phyloP scores from a whole-genome alignment of 805 yeast genomes.

The Sungouiella thailandica region DNA sequence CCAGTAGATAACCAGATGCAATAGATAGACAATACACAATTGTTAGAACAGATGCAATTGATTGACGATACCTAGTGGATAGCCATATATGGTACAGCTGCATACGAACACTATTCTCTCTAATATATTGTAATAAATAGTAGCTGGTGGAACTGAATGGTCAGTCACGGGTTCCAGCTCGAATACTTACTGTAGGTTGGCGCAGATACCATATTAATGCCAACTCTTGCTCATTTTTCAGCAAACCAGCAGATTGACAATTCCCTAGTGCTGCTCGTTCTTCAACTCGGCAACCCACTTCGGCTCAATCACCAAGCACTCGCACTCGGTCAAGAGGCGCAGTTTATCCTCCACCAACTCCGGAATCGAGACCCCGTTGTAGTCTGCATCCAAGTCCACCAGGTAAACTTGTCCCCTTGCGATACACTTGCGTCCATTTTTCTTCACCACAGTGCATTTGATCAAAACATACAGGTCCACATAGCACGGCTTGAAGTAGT shows the following conservation, averaged over 20 bases:
- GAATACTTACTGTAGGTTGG: too few relatives aligned
- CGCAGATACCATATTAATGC: too few relatives aligned
- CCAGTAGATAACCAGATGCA: too few relatives aligned
- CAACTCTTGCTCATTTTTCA: constrained; percentile 3
- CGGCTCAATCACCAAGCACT: constrained; percentile 39
- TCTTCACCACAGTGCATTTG: constrained; percentile 27
- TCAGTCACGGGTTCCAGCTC: too few relatives aligned
- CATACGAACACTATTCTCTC: too few relatives aligned
- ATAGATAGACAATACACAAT: too few relatives aligned
- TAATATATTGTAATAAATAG: too few relatives aligned
- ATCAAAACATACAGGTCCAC: constrained; percentile 29
- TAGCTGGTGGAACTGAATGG: too few relatives aligned
- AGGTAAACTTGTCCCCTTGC: constrained; percentile 31
- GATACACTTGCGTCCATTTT: constrained; percentile 36
- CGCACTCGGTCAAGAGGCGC: constrained; percentile 31
- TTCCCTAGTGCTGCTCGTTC: constrained; percentile 1
- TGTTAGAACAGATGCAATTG: too few relatives aligned
- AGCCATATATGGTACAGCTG: too few relatives aligned
- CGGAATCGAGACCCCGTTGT: constrained; percentile 3
- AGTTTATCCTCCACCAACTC: constrained; percentile 17
- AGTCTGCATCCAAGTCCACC: constrained; percentile 15
- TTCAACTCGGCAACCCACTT: constrained; percentile 32
- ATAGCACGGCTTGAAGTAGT: constrained; percentile 33
- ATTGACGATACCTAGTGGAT: too few relatives aligned
- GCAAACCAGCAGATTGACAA: constrained; percentile 22